Evolutionary conservation across 495 filamentous ascomycete genomes (phyloP), one percentile per base, ranked within the genome.

Genomic region (Jackrogersella multiformis): DNA sequence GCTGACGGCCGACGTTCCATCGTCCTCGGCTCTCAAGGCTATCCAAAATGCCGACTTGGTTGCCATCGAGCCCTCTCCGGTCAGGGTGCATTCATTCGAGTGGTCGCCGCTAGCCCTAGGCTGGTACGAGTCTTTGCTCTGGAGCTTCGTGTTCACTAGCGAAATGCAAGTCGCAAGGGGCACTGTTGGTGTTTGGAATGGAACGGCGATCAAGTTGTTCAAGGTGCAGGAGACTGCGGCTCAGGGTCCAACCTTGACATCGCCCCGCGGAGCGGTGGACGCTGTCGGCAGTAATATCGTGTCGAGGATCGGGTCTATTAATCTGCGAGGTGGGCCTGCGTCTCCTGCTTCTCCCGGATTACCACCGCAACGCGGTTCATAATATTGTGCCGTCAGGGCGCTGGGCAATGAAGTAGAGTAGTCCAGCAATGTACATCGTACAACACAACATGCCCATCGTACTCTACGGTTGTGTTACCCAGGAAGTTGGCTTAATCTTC

Each of bases 121-220:
- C 46, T 99, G 95, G 95, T 99, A 99, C 71, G 92, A 97, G 74
- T 93, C 90, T 0, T 77, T 98, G 16, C 85, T 99, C 5, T 99
- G 95, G 95, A 88, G 92, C n/a, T 93, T 97, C 77, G 88, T 97
- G 66, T 99, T 97, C 78, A 85, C 89, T 26, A 88, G 87, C 64
- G 95, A 99, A 77, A 92, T 97, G 87, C 86, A 93, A 44, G 89
- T 96, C 2, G 84, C 89, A 0, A 92, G 88, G 76, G 95, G 95
- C 28, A 94, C 91, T 1, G 89, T 93, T n/a, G 94, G 95, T 13
- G 88, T 98, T 1, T 99, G 95, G 95, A 97, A 96, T 68, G 90
- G 92, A 15, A 98, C 96, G 4, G 78, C 78, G 1, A 92, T 99
- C 72, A 89, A 89, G 71, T 81, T 99, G 15, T 98, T 99, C 80